Evolutionary conservation across 768 basidiomycete species (phyloP).

Genomic region (Symmetrospora coprosmae): DNA sequence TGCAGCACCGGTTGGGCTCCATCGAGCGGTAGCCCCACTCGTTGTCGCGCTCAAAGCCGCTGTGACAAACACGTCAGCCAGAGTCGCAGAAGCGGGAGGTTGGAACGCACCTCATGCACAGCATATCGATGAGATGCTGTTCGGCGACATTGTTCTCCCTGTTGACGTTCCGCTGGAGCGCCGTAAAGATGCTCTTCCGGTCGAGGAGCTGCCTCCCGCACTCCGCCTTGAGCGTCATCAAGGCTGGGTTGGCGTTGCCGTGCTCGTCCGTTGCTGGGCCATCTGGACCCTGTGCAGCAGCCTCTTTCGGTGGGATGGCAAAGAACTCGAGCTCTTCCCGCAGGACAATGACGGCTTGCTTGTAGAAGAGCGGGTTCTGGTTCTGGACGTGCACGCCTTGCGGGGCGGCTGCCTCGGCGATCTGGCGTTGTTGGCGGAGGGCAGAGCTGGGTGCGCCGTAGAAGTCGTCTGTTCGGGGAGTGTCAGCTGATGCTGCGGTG

Average conservation of each 20-base stretch:
- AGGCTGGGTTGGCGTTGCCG: conserved; percentile 61
- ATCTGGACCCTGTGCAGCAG: conserved; percentile 20
- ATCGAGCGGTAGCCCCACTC: conserved; percentile 94
- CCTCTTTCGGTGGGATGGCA: conserved; percentile 62
- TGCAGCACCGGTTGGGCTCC: conserved; percentile 91
- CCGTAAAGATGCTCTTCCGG: conserved; percentile 86
- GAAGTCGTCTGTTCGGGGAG: conserved; percentile 55
- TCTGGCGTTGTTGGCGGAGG: conserved; percentile 35
- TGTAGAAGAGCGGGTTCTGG: conserved; percentile 81
- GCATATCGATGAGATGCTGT: conserved; percentile 98
- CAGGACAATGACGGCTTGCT: conserved; percentile 96
- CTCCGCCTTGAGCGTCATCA: conserved; percentile 66
- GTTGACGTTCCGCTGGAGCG: conserved; percentile 93
- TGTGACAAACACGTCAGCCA: conserved; percentile 35
- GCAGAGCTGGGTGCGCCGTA: conserved; percentile 52
- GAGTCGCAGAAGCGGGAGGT: not conserved
- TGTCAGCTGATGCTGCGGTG: not conserved
- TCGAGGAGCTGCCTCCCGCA: conserved; percentile 80
- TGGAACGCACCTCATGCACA: conserved; percentile 80
- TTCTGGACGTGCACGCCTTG: too few relatives aligned
- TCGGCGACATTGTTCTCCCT: conserved; percentile 98
- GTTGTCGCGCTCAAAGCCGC: conserved; percentile 94
- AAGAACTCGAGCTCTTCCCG: conserved; percentile 98
- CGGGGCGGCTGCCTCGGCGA: not conserved
- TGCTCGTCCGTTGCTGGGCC: conserved; percentile 50